These are phyloP conservation scores for Vachellia pachyceras DNA, from an alignment of 306 rosid species.

Conservation along the genomic window DNA sequence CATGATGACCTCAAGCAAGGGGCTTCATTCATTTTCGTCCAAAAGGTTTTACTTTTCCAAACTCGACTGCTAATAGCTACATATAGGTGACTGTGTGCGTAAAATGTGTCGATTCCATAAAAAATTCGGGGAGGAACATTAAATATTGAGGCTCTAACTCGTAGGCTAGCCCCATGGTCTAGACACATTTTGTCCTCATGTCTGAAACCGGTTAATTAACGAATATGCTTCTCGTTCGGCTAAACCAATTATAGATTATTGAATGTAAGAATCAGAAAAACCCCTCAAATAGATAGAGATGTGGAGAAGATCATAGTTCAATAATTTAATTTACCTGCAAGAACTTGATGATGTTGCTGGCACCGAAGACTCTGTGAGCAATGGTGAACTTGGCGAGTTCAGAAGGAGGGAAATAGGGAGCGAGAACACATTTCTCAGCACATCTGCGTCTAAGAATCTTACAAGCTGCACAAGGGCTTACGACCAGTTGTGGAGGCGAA, in stretches of 20 bases:
- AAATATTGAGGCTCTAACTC: constrained; percentile 17
- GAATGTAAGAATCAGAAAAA: too few relatives aligned
- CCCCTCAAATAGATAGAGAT: too few relatives aligned
- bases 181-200: constrained; percentile 21
- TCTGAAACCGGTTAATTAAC: too few relatives aligned
- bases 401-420: constrained; percentile 95
- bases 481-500: constrained; percentile 44
- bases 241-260: too few relatives aligned
- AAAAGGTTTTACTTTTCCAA: constrained; percentile 21
- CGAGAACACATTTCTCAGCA: constrained; percentile 80
- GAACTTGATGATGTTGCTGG: constrained; percentile 91
- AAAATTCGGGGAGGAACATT: not conserved
- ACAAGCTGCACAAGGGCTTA: constrained; percentile 95
- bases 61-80: not conserved
- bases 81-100: not conserved
- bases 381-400: constrained; percentile 91
- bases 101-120: not conserved
- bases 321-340: too few relatives aligned
- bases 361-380: constrained; percentile 95
- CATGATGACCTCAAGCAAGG: too few relatives aligned
- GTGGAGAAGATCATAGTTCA: too few relatives aligned
- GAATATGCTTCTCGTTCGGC: too few relatives aligned
- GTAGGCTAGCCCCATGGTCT: constrained; percentile 10
- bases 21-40: not conserved
- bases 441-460: constrained; percentile 87